Evolutionary conservation across 2,329 filamentous ascomycete genomes (phyloP).

Genomic region (Venturia aucupariae): DNA sequence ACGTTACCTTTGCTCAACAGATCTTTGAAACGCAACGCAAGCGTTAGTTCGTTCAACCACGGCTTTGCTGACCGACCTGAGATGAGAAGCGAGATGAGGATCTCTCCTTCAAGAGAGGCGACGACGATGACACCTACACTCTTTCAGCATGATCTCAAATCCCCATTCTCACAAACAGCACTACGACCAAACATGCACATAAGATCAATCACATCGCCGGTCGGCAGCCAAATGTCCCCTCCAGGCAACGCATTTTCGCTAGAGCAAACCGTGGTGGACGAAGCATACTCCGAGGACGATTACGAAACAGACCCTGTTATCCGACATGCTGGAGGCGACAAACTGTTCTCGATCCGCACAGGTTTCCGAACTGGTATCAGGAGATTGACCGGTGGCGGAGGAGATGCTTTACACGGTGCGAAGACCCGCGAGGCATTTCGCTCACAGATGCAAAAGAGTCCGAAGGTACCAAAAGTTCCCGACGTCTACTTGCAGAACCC

Average conservation of each 20-base stretch:
- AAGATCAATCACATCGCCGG: slow-evolving; percentile 77
- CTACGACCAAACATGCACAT: slow-evolving; percentile 62
- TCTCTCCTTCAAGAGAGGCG: slow-evolving; percentile 32
- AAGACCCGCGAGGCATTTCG: slow-evolving; percentile 28
- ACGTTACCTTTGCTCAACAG: slow-evolving; percentile 84
- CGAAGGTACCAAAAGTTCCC: slow-evolving; percentile 40
- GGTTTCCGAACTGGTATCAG: slow-evolving; percentile 45
- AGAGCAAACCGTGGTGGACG: slow-evolving; percentile 55
- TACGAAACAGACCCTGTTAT: slow-evolving; percentile 37
- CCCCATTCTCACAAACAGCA: slow-evolving; percentile 18
- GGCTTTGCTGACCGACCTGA: slow-evolving; percentile 62
- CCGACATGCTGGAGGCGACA: slow-evolving; percentile 12
- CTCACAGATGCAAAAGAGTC: slow-evolving; percentile 31
- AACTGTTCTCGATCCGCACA: slow-evolving; percentile 17
- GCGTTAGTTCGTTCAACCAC: slow-evolving; percentile 71
- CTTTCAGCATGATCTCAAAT: slow-evolving; percentile 26
- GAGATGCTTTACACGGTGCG: slow-evolving; percentile 31
- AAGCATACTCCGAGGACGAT: slow-evolving; percentile 72
- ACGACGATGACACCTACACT: slow-evolving; percentile 48
- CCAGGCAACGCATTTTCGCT: slow-evolving; percentile 40
- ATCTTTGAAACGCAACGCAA: slow-evolving; percentile 63
- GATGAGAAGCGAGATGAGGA: slow-evolving; percentile 1
- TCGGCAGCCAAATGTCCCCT: slow-evolving; percentile 36
- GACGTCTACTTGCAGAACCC: slow-evolving; percentile 32
- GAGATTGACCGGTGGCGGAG: slow-evolving; percentile 49